Evolutionary conservation across 2,329 filamentous ascomycete genomes (phyloP).

Genomic region (Pseudopithomyces maydicus): DNA sequence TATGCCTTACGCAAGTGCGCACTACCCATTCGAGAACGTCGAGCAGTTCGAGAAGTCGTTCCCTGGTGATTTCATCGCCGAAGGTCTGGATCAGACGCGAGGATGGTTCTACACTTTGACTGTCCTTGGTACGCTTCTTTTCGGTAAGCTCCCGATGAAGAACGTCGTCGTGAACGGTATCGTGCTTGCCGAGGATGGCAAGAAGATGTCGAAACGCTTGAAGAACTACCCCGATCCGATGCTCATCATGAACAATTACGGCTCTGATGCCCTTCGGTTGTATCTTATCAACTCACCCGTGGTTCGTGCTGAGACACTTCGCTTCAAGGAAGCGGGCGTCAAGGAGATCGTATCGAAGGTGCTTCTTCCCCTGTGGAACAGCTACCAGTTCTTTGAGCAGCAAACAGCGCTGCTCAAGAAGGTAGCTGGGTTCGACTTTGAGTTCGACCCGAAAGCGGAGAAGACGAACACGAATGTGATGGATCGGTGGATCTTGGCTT

Average conservation of each 20-base stretch:
- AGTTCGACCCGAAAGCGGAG: slow-evolving; percentile 77
- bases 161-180: slow-evolving; percentile 98
- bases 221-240: slow-evolving; percentile 94
- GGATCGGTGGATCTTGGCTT: slow-evolving; percentile 94
- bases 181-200: slow-evolving; percentile 90
- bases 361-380: slow-evolving; percentile 90
- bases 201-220: slow-evolving; percentile 97
- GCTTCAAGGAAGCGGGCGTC: slow-evolving; percentile 90
- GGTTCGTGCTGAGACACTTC: slow-evolving; percentile 84
- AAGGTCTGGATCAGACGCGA: slow-evolving; percentile 89
- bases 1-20: slow-evolving; percentile 90
- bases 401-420: slow-evolving; percentile 88
- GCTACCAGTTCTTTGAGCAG: slow-evolving; percentile 93
- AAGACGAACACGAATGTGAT: slow-evolving; percentile 86
- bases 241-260: slow-evolving; percentile 83
- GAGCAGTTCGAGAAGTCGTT: slow-evolving; percentile 81
- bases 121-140: slow-evolving; percentile 86
- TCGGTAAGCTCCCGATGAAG: slow-evolving; percentile 83
- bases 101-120: slow-evolving; percentile 97
- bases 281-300: slow-evolving; percentile 97
- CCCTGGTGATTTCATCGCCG: slow-evolving; percentile 92
- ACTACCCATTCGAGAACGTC: slow-evolving; percentile 90
- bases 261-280: slow-evolving; percentile 89
- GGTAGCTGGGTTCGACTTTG: slow-evolving; percentile 74
- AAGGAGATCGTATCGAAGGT: slow-evolving; percentile 96